Percentiles rank a stretch among this genome's conserved stretches.
phyloP scores from a whole-genome alignment of 768 basidiomycete genomes.

The Amanita exitialis region DNA sequence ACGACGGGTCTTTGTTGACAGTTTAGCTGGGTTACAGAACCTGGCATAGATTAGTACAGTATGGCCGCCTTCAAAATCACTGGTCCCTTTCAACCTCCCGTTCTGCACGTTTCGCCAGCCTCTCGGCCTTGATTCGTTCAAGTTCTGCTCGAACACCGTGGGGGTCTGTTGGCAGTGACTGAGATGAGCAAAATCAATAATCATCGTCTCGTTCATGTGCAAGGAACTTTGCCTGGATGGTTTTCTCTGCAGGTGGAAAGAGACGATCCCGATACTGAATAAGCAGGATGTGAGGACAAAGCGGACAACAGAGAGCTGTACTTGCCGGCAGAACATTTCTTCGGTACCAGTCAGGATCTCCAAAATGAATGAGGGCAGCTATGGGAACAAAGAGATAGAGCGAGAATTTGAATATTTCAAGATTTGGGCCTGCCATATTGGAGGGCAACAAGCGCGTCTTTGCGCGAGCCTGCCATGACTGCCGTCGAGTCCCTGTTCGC shows the following conservation, averaged over 20 bases:
- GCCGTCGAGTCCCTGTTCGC: conserved; percentile 2
- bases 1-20: conserved; percentile 26
- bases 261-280: conserved; percentile 61
- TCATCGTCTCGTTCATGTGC: not conserved
- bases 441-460: conserved; percentile 21
- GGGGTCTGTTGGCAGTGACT: conserved; percentile 62
- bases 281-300: not conserved
- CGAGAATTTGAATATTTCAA: conserved; percentile 87
- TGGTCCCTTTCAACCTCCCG: conserved; percentile 24
- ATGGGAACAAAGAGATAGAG: conserved; percentile 83
- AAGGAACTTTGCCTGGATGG: conserved; percentile 30
- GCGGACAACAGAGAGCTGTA: not conserved
- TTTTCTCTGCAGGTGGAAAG: conserved; percentile 54
- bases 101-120: conserved; percentile 36
- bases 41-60: not conserved
- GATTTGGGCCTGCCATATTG: conserved; percentile 61
- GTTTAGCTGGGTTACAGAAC: conserved; percentile 10
- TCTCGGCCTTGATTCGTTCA: conserved; percentile 58
- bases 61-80: not conserved
- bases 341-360: conserved; percentile 82
- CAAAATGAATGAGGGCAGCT: conserved; percentile 71
- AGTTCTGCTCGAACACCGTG: conserved; percentile 57
- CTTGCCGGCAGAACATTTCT: conserved; percentile 66
- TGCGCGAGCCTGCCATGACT: not conserved
- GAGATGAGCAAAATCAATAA: not conserved